A percentile compares a stretch with the other conserved stretches of the same genome.
These are phyloP conservation scores for Pythium volutum DNA, from an alignment of 352 stramenopile genomes.

Conservation along the genomic window DNA sequence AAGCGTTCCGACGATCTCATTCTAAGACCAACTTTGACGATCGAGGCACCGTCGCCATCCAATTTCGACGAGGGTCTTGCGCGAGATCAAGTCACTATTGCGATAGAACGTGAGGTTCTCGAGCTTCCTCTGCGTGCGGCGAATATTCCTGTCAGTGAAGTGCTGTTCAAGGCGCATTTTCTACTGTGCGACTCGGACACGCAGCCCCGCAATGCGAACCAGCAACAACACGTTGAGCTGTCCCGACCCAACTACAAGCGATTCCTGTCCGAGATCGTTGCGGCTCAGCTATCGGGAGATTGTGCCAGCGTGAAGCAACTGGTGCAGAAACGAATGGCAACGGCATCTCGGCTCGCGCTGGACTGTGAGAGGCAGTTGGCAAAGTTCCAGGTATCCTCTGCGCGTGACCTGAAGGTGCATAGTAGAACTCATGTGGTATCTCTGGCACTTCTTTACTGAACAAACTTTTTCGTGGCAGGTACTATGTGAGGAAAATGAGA, in stretches of 20 bases:
- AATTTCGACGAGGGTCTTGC: neutral
- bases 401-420: constrained; percentile 12
- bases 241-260: constrained; percentile 9
- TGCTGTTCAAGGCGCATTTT: constrained; percentile 62
- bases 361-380: neutral
- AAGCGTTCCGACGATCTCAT: neutral
- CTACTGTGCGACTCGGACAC: constrained; percentile 21
- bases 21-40: neutral
- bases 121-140: constrained; percentile 33
- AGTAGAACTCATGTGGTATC: too few relatives aligned
- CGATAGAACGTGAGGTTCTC: constrained; percentile 45
- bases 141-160: constrained; percentile 18
- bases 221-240: neutral
- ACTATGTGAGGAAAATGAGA: neutral
- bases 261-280: constrained; percentile 13
- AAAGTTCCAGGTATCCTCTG: neutral
- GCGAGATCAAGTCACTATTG: constrained; percentile 27
- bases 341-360: neutral
- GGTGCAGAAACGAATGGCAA: constrained; percentile 13
- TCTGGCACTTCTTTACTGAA: too few relatives aligned
- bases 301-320: constrained; percentile 9
- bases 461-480: too few relatives aligned
- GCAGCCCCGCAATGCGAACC: neutral
- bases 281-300: neutral
- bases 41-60: neutral